These are phyloP conservation scores for Cercospora beticola DNA, from an alignment of 2,329 filamentous ascomycete species.

Conservation along the genomic window DNA sequence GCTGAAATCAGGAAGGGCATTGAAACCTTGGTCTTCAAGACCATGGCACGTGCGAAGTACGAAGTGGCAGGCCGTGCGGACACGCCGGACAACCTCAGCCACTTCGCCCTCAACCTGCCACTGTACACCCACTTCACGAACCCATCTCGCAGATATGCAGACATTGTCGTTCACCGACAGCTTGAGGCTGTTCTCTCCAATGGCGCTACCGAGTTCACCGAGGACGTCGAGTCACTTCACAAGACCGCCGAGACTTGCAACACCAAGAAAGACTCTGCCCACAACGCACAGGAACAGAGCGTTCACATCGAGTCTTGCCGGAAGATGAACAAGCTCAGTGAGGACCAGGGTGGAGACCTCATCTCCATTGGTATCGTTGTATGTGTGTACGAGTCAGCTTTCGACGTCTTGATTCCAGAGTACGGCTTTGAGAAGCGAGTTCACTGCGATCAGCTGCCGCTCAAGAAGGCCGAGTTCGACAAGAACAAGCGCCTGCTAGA, in stretches of 20 bases:
- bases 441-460: constrained; percentile 93
- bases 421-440: constrained; percentile 99
- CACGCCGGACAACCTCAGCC: constrained; percentile 70
- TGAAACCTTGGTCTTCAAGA: constrained; percentile 92
- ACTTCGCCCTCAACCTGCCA: constrained; percentile 90
- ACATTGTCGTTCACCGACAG: constrained; percentile 93
- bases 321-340: constrained; percentile 87
- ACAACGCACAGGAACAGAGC: constrained; percentile 96
- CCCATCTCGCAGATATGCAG: constrained; percentile 89
- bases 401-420: constrained; percentile 95
- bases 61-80: constrained; percentile 77
- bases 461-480: constrained; percentile 99
- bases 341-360: constrained; percentile 83
- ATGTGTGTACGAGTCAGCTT: constrained; percentile 97
- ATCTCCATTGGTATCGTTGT: constrained; percentile 95
- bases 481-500: constrained; percentile 94
- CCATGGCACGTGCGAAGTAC: constrained; percentile 96
- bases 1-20: constrained; percentile 90
- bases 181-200: constrained; percentile 82
- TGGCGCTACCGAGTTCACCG: constrained; percentile 77
- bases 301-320: constrained; percentile 98
- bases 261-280: constrained; percentile 97
- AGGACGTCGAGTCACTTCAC: constrained; percentile 81
- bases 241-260: constrained; percentile 97
- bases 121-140: constrained; percentile 97